Base-by-base conservation (phyloP, 352 stramenopile species). In the Phytopythium litorale region DNA sequence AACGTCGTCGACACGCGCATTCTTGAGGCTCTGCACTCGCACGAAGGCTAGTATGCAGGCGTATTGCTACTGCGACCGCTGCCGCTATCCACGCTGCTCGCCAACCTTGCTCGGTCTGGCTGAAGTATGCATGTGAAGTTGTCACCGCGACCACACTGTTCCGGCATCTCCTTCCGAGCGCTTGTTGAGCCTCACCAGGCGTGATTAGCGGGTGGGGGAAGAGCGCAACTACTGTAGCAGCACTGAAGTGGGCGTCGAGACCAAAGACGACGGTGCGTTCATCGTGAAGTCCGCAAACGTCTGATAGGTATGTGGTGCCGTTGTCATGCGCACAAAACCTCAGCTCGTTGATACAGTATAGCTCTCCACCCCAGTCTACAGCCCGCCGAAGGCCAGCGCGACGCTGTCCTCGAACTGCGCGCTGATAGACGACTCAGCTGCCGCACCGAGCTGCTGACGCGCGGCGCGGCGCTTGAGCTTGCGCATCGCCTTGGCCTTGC, bases 381-480 rank as follows among this genome's bases (percentile, higher is more conserved):
- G 37, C 71, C 68, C 12, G 51, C 63, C 43, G 81, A 71, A 32
- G 69, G 70, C 53, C 6, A 83, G 70, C 23, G 76, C 70, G 35
- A 88, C 70, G 66, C 60, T 84, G 55, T 57, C 63, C 42, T 79
- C 68, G 45, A 92, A 81, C 45, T 89, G 74, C 42, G 72, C 70
- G 59, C 81, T 87, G 59, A 92, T 77, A 42, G 72, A 76, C 40
- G 49, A 73, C 71, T 91, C 84, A 7, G 73, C 67, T 7, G 73
- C 71, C 0, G 68, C 57, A 48, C 78, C 75, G n/a, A 91, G 71
- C 43, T 89, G 78, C 58, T 88, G 79, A 2, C 74, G 71, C 25
- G 75, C 75, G n/a, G 78, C 75, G 28, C 79, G 78, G 7, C 83
- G 79, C 62, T 92, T 92, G 25, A 89, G 76, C 60, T 92, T 92